Conservation (phyloP, 306 rosid genomes). For the Acacia acuminata region DNA sequence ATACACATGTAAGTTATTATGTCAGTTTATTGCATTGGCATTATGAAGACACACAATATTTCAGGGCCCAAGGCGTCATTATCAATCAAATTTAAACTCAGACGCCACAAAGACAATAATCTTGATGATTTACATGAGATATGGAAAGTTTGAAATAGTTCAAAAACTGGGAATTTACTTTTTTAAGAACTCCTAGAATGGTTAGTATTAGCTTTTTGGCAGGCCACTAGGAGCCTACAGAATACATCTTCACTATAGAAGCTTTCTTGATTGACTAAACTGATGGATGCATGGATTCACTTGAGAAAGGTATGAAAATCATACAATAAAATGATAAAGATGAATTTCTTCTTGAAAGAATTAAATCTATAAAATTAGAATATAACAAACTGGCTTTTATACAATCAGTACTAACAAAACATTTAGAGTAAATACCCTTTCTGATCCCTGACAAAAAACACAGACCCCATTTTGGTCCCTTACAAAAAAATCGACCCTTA, state of each 20-base stretch:
- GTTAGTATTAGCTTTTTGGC: constrained; percentile 9
- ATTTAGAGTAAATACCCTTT: no score
- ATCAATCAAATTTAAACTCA: constrained; percentile 12
- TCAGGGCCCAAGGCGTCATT: constrained; percentile 13
- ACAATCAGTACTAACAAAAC: constrained; percentile 13
- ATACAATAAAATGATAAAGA: constrained; percentile 14
- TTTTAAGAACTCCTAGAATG: constrained; percentile 8
- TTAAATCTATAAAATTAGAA: constrained; percentile 25
- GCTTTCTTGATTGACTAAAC: constrained; percentile 12
- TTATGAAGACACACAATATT: constrained; percentile 2
- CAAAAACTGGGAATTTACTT: constrained; percentile 9
- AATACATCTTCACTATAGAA: constrained; percentile 21
- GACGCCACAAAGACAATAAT: neutral
- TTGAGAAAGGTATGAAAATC: constrained; percentile 22
- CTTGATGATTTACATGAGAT: constrained; percentile 16
- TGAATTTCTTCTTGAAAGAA: constrained; percentile 25
- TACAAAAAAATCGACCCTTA: no score
- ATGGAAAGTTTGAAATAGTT: neutral
- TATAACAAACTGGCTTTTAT: constrained; percentile 18
- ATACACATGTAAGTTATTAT: constrained; percentile 16
- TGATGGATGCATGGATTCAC: constrained; percentile 17
- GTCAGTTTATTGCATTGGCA: constrained; percentile 5
- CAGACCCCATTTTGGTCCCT: no score
- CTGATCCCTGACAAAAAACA: no score
- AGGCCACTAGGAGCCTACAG: constrained; percentile 7